Evolutionary conservation across 2,329 filamentous ascomycete species (phyloP).

Genomic region (Trichoderma polysporum): DNA sequence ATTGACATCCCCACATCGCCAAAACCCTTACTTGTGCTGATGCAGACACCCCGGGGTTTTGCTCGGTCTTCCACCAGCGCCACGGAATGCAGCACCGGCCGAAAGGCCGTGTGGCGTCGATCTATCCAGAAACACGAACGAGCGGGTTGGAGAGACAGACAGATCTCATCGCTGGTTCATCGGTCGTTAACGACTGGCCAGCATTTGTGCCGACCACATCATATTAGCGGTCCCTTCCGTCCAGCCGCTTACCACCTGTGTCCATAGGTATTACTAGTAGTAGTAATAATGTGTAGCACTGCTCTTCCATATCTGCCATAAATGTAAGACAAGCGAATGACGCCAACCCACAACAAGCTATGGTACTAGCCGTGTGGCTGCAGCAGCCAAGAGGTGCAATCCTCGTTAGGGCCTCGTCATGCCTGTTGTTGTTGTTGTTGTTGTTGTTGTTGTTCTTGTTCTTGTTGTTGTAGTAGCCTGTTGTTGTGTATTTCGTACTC

Average conservation of each 20-base stretch:
- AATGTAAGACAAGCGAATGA: neutral
- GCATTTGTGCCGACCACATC: constrained; percentile 12
- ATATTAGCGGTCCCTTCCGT: constrained; percentile 21
- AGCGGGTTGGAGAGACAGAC: constrained; percentile 9
- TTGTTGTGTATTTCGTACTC: neutral
- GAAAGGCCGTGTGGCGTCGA: constrained; percentile 5
- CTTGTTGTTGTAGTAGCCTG: neutral
- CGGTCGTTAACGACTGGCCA: constrained; percentile 19
- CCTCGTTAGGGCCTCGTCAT: neutral
- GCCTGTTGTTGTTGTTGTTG: neutral
- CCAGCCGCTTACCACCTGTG: constrained; percentile 16
- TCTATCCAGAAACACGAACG: constrained; percentile 20
- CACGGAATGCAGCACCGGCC: neutral
- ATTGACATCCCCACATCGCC: constrained; percentile 19
- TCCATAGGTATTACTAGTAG: neutral
- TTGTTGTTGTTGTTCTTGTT: neutral
- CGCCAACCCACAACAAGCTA: constrained; percentile 1
- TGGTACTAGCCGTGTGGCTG: neutral
- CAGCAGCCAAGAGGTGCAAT: neutral
- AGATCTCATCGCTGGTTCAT: constrained; percentile 19
- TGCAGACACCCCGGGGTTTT: neutral
- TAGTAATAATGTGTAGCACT: neutral
- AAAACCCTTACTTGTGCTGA: constrained; percentile 3
- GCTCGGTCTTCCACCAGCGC: neutral
- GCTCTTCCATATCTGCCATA: neutral